Percentiles rank a stretch among this genome's conserved stretches.
Conservation (phyloP, 345 rosid genomes). For the Limnanthes douglasii region DNA sequence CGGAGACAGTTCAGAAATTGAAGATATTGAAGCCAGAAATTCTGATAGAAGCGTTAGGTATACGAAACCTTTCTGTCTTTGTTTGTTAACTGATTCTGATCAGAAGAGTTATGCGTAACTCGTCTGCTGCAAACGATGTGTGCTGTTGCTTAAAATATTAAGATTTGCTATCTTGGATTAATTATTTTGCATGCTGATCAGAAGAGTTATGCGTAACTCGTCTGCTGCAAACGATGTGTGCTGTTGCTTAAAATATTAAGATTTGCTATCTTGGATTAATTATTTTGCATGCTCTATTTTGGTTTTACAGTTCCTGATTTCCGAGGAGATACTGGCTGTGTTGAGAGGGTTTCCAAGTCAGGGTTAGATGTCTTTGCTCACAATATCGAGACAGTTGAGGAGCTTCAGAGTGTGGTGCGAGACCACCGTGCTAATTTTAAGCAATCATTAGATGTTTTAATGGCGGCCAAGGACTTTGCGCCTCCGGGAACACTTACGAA, state of each 20-base stretch:
- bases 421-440: constrained; percentile 94
- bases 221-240: too few relatives aligned
- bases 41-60: constrained; percentile 93
- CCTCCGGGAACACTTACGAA: constrained; percentile 82
- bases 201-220: too few relatives aligned
- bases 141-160: too few relatives aligned
- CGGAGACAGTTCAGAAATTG: constrained; percentile 66
- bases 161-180: too few relatives aligned
- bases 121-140: too few relatives aligned
- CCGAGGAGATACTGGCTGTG: constrained; percentile 63
- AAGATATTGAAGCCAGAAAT: constrained; percentile 73
- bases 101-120: too few relatives aligned
- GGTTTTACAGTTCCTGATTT: constrained; percentile 78
- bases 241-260: too few relatives aligned
- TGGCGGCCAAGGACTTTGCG: constrained; percentile 65
- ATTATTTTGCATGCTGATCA: too few relatives aligned
- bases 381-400: constrained; percentile 96
- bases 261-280: too few relatives aligned
- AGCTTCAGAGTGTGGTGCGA: constrained; percentile 74
- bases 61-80: too few relatives aligned
- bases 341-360: constrained; percentile 76
- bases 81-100: too few relatives aligned
- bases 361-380: constrained; percentile 92
- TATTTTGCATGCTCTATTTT: constrained; percentile 3
- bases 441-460: constrained; percentile 85